Evolutionary conservation across 1,284 basidiomycete genomes (phyloP).

Genomic region (Puccinia horiana): DNA sequence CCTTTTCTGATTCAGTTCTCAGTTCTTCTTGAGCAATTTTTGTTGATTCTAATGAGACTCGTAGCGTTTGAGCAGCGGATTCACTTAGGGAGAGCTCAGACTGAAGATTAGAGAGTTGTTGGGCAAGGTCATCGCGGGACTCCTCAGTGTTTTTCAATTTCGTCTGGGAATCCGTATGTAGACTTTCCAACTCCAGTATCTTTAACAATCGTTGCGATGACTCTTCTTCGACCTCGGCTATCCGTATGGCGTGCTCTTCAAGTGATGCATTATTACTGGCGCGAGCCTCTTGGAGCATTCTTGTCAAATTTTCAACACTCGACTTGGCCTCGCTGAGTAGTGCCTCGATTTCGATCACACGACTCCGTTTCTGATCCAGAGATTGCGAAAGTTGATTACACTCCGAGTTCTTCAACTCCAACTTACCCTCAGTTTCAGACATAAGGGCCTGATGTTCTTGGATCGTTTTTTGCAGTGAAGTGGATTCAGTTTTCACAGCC

Average conservation of each 20-base stretch:
- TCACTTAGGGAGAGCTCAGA: constrained; percentile 25
- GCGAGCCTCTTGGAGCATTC: not conserved
- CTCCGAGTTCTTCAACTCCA: constrained; percentile 25
- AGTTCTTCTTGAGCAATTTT: constrained; percentile 5
- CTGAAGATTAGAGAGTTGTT: constrained; percentile 26
- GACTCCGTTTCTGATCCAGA: not conserved
- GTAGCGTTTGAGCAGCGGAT: constrained; percentile 3
- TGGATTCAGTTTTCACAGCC: not conserved
- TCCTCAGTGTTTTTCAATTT: not conserved
- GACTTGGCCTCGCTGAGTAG: constrained; percentile 17
- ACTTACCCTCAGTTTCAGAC: not conserved
- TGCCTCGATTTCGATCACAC: not conserved
- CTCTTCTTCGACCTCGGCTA: constrained; percentile 2
- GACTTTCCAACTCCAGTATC: constrained; percentile 12
- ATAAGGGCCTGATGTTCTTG: not conserved
- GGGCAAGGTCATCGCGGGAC: not conserved
- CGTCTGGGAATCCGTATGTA: not conserved
- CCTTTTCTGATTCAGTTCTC: not conserved
- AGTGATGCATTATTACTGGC: not conserved
- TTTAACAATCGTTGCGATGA: not conserved
- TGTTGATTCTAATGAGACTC: not conserved
- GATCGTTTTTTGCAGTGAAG: constrained; percentile 7
- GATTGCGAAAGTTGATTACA: constrained; percentile 23
- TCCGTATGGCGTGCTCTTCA: not conserved
- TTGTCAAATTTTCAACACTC: constrained; percentile 3